These are phyloP conservation scores for Ophiognomonia clavigignenti-juglandacearum DNA, from an alignment of 2,329 filamentous ascomycete species.

Conservation along the genomic window DNA sequence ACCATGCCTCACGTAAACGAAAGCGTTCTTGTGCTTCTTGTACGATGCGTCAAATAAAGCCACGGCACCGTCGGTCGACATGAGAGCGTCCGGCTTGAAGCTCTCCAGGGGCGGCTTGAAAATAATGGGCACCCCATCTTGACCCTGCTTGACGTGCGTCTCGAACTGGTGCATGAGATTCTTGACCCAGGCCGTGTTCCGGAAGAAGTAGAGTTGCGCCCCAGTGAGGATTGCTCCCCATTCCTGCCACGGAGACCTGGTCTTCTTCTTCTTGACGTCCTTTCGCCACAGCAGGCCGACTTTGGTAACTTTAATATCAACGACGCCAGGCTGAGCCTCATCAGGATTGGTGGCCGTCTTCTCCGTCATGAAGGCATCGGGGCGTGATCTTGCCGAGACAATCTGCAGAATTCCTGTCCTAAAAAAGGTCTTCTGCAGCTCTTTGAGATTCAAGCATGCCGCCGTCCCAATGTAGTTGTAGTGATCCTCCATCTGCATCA, in stretches of 20 bases:
- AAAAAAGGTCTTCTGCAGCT: slow-evolving; percentile 84
- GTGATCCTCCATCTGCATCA: slow-evolving; percentile 86
- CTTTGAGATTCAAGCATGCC: slow-evolving; percentile 69
- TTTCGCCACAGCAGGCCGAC: slow-evolving; percentile 94
- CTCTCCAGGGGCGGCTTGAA: slow-evolving; percentile 87
- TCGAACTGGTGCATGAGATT: slow-evolving; percentile 86
- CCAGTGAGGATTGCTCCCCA: slow-evolving; percentile 96
- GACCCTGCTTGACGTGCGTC: slow-evolving; percentile 70
- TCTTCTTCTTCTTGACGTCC: slow-evolving; percentile 87
- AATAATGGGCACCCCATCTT: slow-evolving; percentile 70
- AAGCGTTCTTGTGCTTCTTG: slow-evolving; percentile 93
- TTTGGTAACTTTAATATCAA: slow-evolving; percentile 96
- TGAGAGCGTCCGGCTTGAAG: slow-evolving; percentile 89
- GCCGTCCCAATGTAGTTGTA: slow-evolving; percentile 83
- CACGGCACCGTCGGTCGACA: slow-evolving; percentile 91
- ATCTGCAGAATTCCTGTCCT: slow-evolving; percentile 91
- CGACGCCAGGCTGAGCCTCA: slow-evolving; percentile 84
- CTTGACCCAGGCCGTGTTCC: slow-evolving; percentile 90
- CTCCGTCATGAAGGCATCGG: slow-evolving; percentile 91
- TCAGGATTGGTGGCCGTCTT: slow-evolving; percentile 79
- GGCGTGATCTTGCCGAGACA: slow-evolving; percentile 85
- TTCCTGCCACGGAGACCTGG: slow-evolving; percentile 95
- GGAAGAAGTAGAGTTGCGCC: slow-evolving; percentile 96
- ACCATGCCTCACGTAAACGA: slow-evolving; percentile 82
- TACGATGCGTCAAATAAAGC: slow-evolving; percentile 82